Base-by-base conservation (phyloP, 2,329 filamentous ascomycete genomes). In the Paraconiothyrium brasiliense region DNA sequence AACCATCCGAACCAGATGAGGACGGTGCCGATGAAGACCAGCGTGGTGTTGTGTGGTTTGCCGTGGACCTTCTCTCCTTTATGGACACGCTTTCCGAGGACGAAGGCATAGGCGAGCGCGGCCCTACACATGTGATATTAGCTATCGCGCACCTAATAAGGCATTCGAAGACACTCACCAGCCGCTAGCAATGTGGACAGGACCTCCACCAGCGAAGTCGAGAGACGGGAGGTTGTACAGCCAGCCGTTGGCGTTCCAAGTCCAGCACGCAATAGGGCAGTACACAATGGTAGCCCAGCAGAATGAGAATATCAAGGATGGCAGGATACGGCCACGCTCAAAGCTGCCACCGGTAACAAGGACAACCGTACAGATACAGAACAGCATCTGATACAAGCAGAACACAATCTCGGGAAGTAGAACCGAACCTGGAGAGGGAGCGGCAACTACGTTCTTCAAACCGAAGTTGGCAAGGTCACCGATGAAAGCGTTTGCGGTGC, bases 211-310 rank as follows among this genome's bases (percentile, higher is more conserved):
- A 14, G 86, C 87, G 58, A 87, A 89, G 70, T 89, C 87, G 62
- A 86, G 82, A 0, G 84, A 82, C 0, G 85, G 84, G 2, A 90
- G 82, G 24, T 88, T 85, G 75, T 81, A 89, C 0, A 90, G 78
- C 88, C 88, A 90, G 11, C 88, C 88, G 56, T 84, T 85, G n/a
- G 83, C 71, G 68, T 90, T 90, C 88, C 88, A 90, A 4, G 87
- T 88, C 87, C 87, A 90, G 77, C 84, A 88, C 0, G 87, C 87
- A 39, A 90, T 84, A 0, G 84, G 84, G 66, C 83, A 89, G 75
- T 90, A 90, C 2, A 90, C 88, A 58, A 89, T 82, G 0, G 88
- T 90, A 0, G 87, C 86, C 87, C 87, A 90, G 69, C 80, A 84
- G 71, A 89, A 86, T 24, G 83, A 81, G 64, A 89, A 92, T 30